These are phyloP conservation scores for Actinidia polygama DNA, from an alignment of 179 eudicot species.

Conservation along the genomic window DNA sequence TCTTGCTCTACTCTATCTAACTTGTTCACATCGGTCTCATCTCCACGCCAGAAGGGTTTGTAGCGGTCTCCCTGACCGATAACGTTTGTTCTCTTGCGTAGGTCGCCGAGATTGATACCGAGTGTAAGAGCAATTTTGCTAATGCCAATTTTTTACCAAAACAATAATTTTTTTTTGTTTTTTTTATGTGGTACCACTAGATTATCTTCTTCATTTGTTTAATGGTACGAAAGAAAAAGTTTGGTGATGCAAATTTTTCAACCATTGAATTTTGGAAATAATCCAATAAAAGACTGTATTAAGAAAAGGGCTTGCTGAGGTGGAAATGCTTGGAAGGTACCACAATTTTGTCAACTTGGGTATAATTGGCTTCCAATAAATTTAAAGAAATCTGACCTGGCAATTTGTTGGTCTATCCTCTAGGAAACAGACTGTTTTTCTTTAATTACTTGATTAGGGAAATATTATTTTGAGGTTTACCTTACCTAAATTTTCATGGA, in stretches of 20 bases:
- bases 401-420: not conserved
- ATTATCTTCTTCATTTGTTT: not conserved
- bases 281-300: not conserved
- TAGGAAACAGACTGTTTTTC: not conserved
- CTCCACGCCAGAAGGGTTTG: no score
- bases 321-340: not conserved
- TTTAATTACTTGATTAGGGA: not conserved
- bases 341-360: not conserved
- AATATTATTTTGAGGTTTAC: not conserved
- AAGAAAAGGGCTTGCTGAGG: conserved; percentile 4
- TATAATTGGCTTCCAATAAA: not conserved
- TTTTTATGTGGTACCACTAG: not conserved
- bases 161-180: not conserved
- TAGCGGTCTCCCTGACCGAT: no score
- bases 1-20: not conserved
- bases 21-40: not conserved
- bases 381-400: not conserved
- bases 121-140: not conserved
- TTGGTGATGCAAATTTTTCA: not conserved
- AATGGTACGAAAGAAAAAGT: not conserved
- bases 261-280: not conserved
- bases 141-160: not conserved
- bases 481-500: not conserved
- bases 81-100: not conserved
- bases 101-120: not conserved